phyloP scores from a whole-genome alignment of 139 green algal species.

The Micromonas commoda region DNA sequence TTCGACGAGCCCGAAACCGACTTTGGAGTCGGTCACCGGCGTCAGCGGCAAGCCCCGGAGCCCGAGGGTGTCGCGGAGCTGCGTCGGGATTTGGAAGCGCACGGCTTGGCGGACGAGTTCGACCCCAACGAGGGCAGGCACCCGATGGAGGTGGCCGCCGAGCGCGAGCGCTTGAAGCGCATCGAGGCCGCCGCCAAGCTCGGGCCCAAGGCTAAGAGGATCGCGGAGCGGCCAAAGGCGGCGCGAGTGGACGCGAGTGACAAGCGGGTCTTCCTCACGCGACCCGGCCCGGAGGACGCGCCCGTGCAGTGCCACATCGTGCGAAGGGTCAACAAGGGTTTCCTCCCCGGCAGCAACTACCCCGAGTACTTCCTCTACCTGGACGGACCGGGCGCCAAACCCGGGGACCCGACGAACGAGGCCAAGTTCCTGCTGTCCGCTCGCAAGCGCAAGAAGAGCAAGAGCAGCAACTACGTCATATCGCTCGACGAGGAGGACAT shows the following conservation, averaged over 20 bases:
- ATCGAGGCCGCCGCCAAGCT: background rate
- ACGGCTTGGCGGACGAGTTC: constrained; percentile 47
- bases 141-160: constrained; percentile 28
- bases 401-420: background rate
- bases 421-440: constrained; percentile 72
- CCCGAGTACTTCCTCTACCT: constrained; percentile 60
- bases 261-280: constrained; percentile 45
- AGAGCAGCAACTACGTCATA: constrained; percentile 77
- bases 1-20: too few species aligned
- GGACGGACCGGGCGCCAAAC: constrained; percentile 38
- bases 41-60: too few species aligned
- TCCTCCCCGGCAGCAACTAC: constrained; percentile 35
- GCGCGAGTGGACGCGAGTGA: background rate
- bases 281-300: constrained; percentile 45
- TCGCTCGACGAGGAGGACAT: constrained; percentile 64
- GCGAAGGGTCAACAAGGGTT: constrained; percentile 41
- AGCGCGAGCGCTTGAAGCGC: background rate
- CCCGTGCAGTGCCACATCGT: constrained; percentile 72
- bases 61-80: constrained; percentile 17
- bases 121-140: constrained; percentile 42
- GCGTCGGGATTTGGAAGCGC: constrained; percentile 36
- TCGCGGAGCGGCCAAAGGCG: constrained; percentile 19
- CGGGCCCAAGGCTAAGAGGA: constrained; percentile 28
- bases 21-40: too few species aligned
- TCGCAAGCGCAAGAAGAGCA: constrained; percentile 72